Evolutionary conservation across 2,329 filamentous ascomycete genomes (phyloP).

Genomic region (Colletotrichum gloeosporioides): DNA sequence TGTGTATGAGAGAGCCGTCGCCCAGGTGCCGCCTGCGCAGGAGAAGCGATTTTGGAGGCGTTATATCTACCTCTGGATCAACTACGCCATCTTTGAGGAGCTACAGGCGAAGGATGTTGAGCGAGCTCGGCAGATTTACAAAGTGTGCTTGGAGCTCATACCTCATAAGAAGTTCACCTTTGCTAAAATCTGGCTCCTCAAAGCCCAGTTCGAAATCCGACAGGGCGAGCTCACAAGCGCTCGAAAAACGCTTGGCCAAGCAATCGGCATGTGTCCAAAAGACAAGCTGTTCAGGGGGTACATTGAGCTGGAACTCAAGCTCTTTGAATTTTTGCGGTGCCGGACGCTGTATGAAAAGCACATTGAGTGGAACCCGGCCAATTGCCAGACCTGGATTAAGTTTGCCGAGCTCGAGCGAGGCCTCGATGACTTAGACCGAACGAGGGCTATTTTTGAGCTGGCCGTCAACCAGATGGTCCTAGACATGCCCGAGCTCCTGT

Average conservation of each 20-base stretch:
- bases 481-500: constrained; percentile 97
- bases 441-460: constrained; percentile 90
- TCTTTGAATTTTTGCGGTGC: constrained; percentile 94
- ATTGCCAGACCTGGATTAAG: constrained; percentile 94
- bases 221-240: constrained; percentile 82
- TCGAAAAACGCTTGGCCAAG: constrained; percentile 86
- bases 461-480: constrained; percentile 82
- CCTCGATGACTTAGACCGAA: constrained; percentile 86
- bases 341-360: constrained; percentile 93
- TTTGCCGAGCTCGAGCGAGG: constrained; percentile 94
- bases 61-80: constrained; percentile 98
- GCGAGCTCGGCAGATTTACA: constrained; percentile 88
- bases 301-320: constrained; percentile 87
- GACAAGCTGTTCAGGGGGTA: constrained; percentile 95
- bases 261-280: constrained; percentile 94
- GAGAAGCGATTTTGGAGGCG: constrained; percentile 97
- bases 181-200: constrained; percentile 93
- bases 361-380: constrained; percentile 88
- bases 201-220: constrained; percentile 91
- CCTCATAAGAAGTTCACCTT: constrained; percentile 98
- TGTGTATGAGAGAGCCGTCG: constrained; percentile 93
- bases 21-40: constrained; percentile 91
- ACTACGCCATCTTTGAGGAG: constrained; percentile 96
- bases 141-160: constrained; percentile 83
- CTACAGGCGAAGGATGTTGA: constrained; percentile 79